Evolutionary conservation across 768 basidiomycete species (phyloP), one percentile per base, ranked within the genome.

Genomic region (Leccinum sublutescens): DNA sequence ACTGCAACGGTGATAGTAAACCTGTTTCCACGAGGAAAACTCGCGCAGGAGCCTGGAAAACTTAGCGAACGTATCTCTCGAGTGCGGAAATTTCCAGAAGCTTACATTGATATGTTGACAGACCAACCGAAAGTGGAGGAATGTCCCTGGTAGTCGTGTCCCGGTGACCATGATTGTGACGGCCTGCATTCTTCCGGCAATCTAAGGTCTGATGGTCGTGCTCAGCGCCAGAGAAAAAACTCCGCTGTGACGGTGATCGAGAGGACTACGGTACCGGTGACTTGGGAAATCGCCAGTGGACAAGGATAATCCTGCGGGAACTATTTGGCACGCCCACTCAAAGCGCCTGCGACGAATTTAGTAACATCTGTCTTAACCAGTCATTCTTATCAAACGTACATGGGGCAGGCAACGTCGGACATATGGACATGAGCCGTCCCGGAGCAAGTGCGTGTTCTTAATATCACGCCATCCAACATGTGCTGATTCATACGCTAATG

Each of bases 231-330:
- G 49, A 36, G 40, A 59, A 59, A 49, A 45, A 51, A 56, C 55
- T 57, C 63, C 59, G 63, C 56, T 50, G 11, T 34, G 51, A 54
- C 40, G 38, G 61, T 47, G 65, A 57, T 67, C 60, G 51, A 63
- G 59, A 56, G 23, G 27, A 29, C 47, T 36, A 48, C 17, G 19
- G 14, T 55, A 10, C 51, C 70, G 70, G 72, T 62, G 48, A 66
- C 59, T 55, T 59, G 55, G 54, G n/a, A 62, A 62, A 53, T 64
- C 25, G 52, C 70, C 72, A n/a, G n/a, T 9, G n/a, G 40, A 17
- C 40, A 61, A 36, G 33, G 47, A 59, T 55, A 25, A 62, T 66
- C 64, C 50, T 47, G 51, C 54, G 48, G 59, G 36, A 50, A 36
- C 40, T 33, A 33, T 54, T 19, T 10, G 33, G 19, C 25, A 25